Evolutionary conservation across 2,329 filamentous ascomycete genomes (phyloP).

Genomic region (Aureobasidium uvarum): DNA sequence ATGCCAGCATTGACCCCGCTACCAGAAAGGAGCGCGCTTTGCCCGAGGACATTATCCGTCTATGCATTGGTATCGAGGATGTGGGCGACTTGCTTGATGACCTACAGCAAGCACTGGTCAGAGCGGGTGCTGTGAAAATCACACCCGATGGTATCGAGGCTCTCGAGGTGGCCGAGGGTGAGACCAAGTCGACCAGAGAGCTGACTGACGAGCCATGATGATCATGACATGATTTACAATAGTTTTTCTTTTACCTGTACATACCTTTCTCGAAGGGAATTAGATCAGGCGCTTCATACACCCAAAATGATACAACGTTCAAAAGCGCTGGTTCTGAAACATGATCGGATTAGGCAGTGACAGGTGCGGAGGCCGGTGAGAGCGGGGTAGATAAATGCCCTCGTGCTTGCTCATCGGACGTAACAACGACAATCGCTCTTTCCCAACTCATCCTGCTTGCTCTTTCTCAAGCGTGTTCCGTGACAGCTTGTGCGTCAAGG

Average conservation of each 20-base stretch:
- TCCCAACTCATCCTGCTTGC: constrained; percentile 5
- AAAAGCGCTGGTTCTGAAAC: background rate
- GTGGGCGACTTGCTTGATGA: constrained; percentile 89
- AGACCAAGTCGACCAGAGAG: constrained; percentile 36
- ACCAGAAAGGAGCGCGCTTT: constrained; percentile 84
- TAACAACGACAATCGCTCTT: background rate
- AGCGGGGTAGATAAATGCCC: constrained; percentile 4
- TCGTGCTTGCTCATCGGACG: constrained; percentile 1
- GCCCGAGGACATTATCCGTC: constrained; percentile 92
- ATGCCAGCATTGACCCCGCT: constrained; percentile 96
- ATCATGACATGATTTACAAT: constrained; percentile 7
- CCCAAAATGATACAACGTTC: background rate
- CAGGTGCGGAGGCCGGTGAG: background rate
- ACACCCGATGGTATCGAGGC: constrained; percentile 81
- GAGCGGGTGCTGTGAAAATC: constrained; percentile 88
- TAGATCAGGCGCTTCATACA: constrained; percentile 7
- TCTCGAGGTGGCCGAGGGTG: constrained; percentile 34
- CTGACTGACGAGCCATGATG: constrained; percentile 40
- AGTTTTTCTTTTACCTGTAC: constrained; percentile 12
- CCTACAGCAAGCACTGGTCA: constrained; percentile 82
- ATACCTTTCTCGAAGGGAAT: background rate
- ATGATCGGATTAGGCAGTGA: background rate
- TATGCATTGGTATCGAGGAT: constrained; percentile 97
- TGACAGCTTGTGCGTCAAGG: too few species aligned
- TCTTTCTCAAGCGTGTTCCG: background rate